Evolutionary conservation across 805 yeast species (phyloP), one percentile per base, ranked within the genome.

Genomic region (Wickerhamomyces strasburgensis): DNA sequence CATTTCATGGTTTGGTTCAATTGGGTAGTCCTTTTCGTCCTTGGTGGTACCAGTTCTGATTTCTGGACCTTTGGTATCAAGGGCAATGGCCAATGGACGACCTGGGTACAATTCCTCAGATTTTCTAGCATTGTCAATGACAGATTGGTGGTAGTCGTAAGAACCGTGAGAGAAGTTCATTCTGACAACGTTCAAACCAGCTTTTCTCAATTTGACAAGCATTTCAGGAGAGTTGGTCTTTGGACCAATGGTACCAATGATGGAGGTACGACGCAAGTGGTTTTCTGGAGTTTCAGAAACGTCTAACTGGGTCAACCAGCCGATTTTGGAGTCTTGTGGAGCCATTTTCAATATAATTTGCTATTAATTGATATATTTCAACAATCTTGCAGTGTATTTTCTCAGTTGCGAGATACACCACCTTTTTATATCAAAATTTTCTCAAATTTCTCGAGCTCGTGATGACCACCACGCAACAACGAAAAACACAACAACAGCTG

Each of bases 111-210:
- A 64, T 65, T 80, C 80, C 69, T 85, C 96, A 48, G 97, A 88
- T 68, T 87, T 80, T 70, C 95, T 84, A 56, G 97, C 87, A 62
- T 93, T 90, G 77, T 90, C 97, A 65, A 93, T 72, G 57, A 93
- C 98, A 46, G 86, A 71, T 71, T 89, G 96, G 70, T 93, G 98
- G 80, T 93, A 93, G 58, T 89, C 97, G 72, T 93, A 81, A 35
- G 96, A 78, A 58, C 98, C 98, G 73, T 93, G 98, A 51, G 96
- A 86, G 73, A 93, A 93, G 82, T 93, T 93, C 97, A 93, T 88
- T 66, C 98, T 84, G 38, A 87, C 98, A 62, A 93, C 86, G 79
- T 90, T 93, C 56, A 93, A 76, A 62, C 98, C 98, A 46, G 97
- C 96, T 69, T 87, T 85, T 75, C 98, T 84, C 61, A 93, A 77